Conservation (phyloP, 1,284 basidiomycete species). For the Melampsora americana region DNA sequence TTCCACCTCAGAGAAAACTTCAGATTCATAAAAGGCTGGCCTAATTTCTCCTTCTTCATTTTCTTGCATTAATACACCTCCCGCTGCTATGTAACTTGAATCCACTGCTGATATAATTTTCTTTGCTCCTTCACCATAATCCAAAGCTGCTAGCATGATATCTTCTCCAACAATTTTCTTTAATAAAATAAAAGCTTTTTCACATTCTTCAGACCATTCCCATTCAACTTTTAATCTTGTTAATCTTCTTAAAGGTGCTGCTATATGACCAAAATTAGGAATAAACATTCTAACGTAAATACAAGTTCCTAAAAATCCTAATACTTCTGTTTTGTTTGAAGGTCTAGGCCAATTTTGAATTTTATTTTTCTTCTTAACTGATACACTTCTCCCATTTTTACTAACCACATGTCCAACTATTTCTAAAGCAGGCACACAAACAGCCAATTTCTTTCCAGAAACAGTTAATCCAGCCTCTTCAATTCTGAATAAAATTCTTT, state of each 20-base stretch:
- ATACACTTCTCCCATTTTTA: conserved; percentile 1
- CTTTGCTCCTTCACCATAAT: background rate
- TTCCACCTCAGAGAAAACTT: conserved; percentile 9
- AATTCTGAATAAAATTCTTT: conserved; percentile 22
- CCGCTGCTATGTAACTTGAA: conserved; percentile 23
- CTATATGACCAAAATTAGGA: background rate
- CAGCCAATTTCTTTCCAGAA: background rate
- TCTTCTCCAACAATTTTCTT: conserved; percentile 21
- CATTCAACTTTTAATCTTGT: conserved; percentile 7
- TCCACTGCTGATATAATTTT: conserved; percentile 14
- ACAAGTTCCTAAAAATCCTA: conserved; percentile 13
- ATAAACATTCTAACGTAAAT: conserved; percentile 42
- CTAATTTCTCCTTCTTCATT: conserved; percentile 6
- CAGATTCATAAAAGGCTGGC: conserved; percentile 1
- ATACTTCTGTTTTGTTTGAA: background rate
- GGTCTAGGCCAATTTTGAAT: too few species aligned
- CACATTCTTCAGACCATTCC: conserved; percentile 20
- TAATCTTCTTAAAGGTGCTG: conserved; percentile 6
- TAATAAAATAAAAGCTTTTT: background rate
- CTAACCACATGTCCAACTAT: conserved; percentile 31
- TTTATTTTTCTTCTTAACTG: conserved; percentile 13
- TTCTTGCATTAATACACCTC: conserved; percentile 18
- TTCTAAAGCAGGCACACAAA: conserved; percentile 9
- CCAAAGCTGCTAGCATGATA: conserved; percentile 7
- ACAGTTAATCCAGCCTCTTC: conserved; percentile 26